Evolutionary conservation across 768 basidiomycete species (phyloP), one percentile per base, ranked within the genome.

Genomic region (Phylloporus arenicola): DNA sequence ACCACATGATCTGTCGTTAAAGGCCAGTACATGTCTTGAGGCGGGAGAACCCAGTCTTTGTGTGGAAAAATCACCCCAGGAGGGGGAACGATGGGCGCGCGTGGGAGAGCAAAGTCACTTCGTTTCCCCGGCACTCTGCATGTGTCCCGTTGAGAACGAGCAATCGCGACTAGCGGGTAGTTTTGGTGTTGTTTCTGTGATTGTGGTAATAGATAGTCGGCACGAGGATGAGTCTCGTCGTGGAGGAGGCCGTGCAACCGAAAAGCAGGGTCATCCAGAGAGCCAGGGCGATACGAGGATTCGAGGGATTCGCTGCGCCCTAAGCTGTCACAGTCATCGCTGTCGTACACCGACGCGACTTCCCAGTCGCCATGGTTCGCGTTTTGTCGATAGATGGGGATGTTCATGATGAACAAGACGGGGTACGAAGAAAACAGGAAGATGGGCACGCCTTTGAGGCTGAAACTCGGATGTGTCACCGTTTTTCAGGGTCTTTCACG

Each of bases 371-470:
- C 54, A 40, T 57, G 48, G 31, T 47, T 17, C 34, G 45, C 22
- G 31, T 66, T 65, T 42, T 65, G 64, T 33, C 64, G 59, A 38
- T 51, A 65, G 17, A 65, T 24, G 19, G 64, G 64, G 20, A 65
- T 64, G 39, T 50, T n/a, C 61, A 66, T 62, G 35, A 25, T 29
- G 33, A 30, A 42, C 24, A 14, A 17, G 30, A n/a, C 44, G 47
- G 43, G 44, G 31, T 30, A 25, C n/a, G 44, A 22, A 17, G 31
- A 42, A 30, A 34, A 44, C 19, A 11, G 19, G 37, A 19, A 25
- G 20, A 50, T 7, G 22, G n/a, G 20, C 41, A 43, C 41, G 41
- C 25, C 24, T 43, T 43, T 43, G 41, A 43, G 41, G 41, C 40
- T 25, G 20, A 39, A 39, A 41, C 40, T 41, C 13, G 24, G 14